Evolutionary conservation across 148 eudicot genomes (phyloP), one percentile per base, ranked within the genome.

Genomic region (Oxyria digyna): DNA sequence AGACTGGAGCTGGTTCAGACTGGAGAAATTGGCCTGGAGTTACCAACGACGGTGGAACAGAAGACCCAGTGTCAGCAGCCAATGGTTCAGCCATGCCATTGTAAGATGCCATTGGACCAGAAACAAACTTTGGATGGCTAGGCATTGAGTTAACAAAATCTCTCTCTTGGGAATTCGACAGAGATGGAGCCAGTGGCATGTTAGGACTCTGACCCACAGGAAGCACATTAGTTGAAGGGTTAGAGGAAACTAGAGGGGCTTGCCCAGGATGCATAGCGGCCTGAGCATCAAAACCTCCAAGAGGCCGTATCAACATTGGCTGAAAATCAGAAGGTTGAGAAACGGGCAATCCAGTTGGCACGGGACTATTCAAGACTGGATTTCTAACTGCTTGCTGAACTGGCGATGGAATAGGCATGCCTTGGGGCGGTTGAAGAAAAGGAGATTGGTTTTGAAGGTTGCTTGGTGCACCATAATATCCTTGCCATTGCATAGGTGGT

Each of bases 1-100:
- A 32, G 2, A 31, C 12, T 17, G 50, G 45, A 63, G 77, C 73
- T 70, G 70, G 15, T 69, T 82, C 88, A 76, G 83, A 72, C 79
- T 78, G 84, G 67, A 81, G 74, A 80, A 82, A 77, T 71, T 85
- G 82, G 38, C 80, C 88, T 75, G 84, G 82, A 75, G 85, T 85
- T 77, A 80, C 81, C 76, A 85, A 70, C 8, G 72, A 76, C 70
- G 81, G 81, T 38, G 79, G 55, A 70, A 45, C 69, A 38, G 85
- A 82, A 1, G 78, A 45, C 35, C 75, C 81, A 35, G 69, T 77
- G 72, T 67, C 69, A 52, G 73, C 71, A 42, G 80, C 38, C 49
- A 63, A 42, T 20, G 81, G 54, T 76, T 82, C 85, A 49, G 82
- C 67, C 40, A 71, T 52, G 76, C 62, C 77, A 66, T 68, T 82